Percentiles rank a stretch among this genome's conserved stretches.
phyloP scores from a whole-genome alignment of 805 yeast genomes.

The Myxozyma lipomycoides region DNA sequence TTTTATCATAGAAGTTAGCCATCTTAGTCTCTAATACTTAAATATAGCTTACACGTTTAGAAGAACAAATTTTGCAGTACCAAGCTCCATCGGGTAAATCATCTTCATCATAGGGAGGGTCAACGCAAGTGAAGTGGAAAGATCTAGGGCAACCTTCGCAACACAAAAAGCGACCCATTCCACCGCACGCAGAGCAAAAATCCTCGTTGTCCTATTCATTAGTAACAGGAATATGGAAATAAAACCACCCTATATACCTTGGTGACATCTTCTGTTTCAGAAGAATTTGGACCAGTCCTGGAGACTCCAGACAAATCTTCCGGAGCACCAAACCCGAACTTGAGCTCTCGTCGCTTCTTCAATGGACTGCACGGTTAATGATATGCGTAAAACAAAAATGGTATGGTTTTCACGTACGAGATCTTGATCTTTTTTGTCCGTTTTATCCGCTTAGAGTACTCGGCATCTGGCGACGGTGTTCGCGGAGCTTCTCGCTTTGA shows the following conservation, averaged over 20 bases:
- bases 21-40: neutral
- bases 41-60: conserved; percentile 36
- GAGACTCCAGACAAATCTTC: conserved; percentile 37
- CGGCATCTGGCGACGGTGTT: conserved; percentile 26
- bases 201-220: conserved; percentile 59
- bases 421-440: conserved; percentile 20
- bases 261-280: conserved; percentile 36
- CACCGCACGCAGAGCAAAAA: conserved; percentile 86
- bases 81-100: conserved; percentile 81
- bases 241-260: conserved; percentile 30
- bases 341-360: conserved; percentile 33
- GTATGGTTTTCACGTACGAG: conserved; percentile 13
- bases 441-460: conserved; percentile 4
- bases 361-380: conserved; percentile 12
- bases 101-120: conserved; percentile 79
- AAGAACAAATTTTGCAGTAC: conserved; percentile 76
- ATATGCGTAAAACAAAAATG: too few species aligned
- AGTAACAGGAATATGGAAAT: neutral
- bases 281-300: conserved; percentile 23
- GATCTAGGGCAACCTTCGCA: conserved; percentile 92
- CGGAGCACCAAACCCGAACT: conserved; percentile 44
- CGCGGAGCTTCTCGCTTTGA: neutral
- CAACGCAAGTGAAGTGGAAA: conserved; percentile 86
- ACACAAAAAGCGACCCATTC: conserved; percentile 82
- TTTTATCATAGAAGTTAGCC: conserved; percentile 11